Conservation (phyloP, 352 stramenopile genomes). For the Pythium pyrilobum region DNA sequence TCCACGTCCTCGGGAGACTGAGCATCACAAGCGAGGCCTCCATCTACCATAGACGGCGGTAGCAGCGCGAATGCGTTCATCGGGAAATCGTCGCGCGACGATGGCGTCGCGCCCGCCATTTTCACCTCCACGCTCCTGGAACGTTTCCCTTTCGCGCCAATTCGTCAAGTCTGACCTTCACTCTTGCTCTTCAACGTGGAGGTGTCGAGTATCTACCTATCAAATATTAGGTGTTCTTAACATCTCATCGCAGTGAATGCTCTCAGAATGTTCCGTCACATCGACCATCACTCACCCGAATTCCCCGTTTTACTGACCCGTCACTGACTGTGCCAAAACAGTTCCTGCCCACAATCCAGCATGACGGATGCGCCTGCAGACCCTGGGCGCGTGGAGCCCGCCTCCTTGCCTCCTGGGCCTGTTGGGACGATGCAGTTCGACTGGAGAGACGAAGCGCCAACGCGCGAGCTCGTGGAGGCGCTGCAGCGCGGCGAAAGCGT, state of each 20-base stretch:
- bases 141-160: not conserved
- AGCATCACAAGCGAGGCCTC: not conserved
- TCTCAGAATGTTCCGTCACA: not conserved
- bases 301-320: not conserved
- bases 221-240: no score
- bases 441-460: constrained; percentile 9
- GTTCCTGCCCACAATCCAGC: no score
- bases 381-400: not conserved
- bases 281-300: not conserved
- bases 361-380: no score
- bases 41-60: not conserved
- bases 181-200: constrained; percentile 8
- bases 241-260: not conserved
- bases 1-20: not conserved
- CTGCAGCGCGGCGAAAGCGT: constrained; percentile 23
- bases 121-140: not conserved
- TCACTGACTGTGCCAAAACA: constrained; percentile 1
- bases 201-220: no score
- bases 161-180: constrained; percentile 5
- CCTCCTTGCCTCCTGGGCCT: no score
- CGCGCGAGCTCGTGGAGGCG: constrained; percentile 19
- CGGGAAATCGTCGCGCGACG: constrained; percentile 13
- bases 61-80: constrained; percentile 21
- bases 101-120: not conserved
- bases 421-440: not conserved